Evolutionary conservation across 225 moss, liverwort and hornwort species (phyloP).

Genomic region (Bryum argenteum): DNA sequence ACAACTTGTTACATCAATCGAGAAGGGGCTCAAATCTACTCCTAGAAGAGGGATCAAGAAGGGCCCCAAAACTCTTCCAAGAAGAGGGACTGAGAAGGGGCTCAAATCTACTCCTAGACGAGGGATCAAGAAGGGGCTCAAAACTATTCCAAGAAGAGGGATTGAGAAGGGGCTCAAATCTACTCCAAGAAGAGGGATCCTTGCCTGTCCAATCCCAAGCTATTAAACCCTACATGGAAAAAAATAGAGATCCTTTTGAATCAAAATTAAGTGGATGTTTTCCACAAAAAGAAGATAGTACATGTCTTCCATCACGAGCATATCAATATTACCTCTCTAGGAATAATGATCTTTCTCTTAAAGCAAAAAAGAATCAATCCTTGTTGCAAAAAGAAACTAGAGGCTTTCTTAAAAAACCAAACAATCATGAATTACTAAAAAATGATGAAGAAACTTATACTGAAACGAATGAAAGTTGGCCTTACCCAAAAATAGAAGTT

Average conservation of each 20-base stretch:
- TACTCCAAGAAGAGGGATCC: not conserved
- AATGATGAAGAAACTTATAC: not conserved
- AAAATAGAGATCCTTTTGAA: not conserved
- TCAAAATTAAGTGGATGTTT: not conserved
- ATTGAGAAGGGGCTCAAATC: not conserved
- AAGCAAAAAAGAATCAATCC: not conserved
- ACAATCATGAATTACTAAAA: accelerated
- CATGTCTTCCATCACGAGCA: not conserved
- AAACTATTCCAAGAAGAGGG: too few relatives aligned
- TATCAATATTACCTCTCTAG: not conserved
- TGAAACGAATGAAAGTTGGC: not conserved
- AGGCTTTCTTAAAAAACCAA: not conserved
- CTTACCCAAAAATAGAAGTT: not conserved
- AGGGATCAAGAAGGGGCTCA: not conserved
- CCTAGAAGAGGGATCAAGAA: not conserved
- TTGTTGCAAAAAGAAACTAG: not conserved
- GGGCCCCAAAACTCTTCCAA: too few relatives aligned
- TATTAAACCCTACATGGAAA: accelerated
- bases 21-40: too few relatives aligned
- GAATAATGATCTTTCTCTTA: not conserved
- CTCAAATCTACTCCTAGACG: too few relatives aligned
- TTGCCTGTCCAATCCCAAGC: not conserved
- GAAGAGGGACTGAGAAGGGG: too few relatives aligned
- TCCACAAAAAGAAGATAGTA: not conserved
- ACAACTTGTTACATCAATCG: not conserved